Conservation (phyloP, 2,329 filamentous ascomycete genomes). For the Ceratocystis colombiana region DNA sequence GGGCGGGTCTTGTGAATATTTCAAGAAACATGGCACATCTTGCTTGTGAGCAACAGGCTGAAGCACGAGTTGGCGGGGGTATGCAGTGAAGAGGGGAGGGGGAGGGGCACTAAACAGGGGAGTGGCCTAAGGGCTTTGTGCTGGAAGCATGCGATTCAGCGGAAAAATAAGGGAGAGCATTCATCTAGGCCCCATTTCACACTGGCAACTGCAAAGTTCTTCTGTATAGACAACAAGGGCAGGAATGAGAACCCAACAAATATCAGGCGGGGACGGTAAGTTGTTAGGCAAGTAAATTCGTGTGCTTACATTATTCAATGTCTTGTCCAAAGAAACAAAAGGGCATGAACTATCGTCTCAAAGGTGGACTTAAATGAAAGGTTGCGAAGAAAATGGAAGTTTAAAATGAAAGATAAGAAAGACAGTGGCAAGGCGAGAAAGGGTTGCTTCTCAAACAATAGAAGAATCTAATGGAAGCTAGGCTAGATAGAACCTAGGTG, state of each 20-base stretch:
- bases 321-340: background rate
- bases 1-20: constrained; percentile 23
- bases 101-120: background rate
- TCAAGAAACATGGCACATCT: constrained; percentile 13
- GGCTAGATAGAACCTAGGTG: background rate
- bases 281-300: background rate
- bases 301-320: constrained; percentile 14
- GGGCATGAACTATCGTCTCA: background rate
- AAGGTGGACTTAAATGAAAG: background rate
- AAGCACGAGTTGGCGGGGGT: constrained; percentile 16
- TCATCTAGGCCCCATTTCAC: constrained; percentile 4
- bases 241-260: constrained; percentile 10
- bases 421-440: background rate
- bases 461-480: constrained; percentile 12
- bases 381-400: constrained; percentile 7
- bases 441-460: constrained; percentile 2
- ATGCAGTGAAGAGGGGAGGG: background rate
- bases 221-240: background rate
- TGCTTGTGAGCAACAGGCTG: background rate
- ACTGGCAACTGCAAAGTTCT: background rate
- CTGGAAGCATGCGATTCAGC: constrained; percentile 2
- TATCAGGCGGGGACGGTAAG: constrained; percentile 3
- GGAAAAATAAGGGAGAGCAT: background rate
- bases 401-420: constrained; percentile 14
- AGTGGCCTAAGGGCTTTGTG: background rate